These are phyloP conservation scores for Blechomonas ayalai DNA, from an alignment of 208 protist genomes.

Conservation along the genomic window DNA sequence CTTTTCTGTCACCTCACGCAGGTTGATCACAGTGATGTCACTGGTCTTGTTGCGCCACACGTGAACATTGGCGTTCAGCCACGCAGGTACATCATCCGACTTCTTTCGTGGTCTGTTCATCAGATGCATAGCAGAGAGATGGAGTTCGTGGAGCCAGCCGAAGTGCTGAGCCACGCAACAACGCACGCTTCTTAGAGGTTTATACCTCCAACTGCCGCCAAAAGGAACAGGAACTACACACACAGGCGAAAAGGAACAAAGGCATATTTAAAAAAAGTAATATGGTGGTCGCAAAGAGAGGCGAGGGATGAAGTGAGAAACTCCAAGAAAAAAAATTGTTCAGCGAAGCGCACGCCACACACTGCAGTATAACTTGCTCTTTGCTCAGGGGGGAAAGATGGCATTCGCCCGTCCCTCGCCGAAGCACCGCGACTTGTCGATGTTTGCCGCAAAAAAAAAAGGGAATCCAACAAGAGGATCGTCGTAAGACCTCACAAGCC, in stretches of 20 bases:
- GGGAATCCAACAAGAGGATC: too few species aligned
- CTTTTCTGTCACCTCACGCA: constrained; percentile 40
- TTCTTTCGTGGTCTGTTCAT: constrained; percentile 5
- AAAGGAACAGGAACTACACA: not conserved
- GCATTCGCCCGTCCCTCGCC: too few species aligned
- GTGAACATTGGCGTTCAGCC: constrained; percentile 37
- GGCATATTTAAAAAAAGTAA: too few species aligned
- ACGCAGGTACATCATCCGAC: constrained; percentile 19
- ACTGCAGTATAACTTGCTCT: too few species aligned
- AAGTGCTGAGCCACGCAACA: not conserved
- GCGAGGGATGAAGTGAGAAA: too few species aligned
- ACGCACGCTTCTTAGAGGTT: constrained; percentile 6
- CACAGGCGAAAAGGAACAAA: not conserved
- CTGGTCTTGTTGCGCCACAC: constrained; percentile 57
- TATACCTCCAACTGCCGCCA: not conserved
- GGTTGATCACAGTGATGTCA: constrained; percentile 63
- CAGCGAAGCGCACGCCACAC: too few species aligned
- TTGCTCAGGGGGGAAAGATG: too few species aligned
- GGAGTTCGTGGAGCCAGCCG: constrained; percentile 6
- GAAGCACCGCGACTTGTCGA: too few species aligned
- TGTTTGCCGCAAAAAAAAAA: too few species aligned
- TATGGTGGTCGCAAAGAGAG: too few species aligned
- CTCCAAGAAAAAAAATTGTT: not conserved
- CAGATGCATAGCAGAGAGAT: too few species aligned
- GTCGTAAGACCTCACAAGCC: too few species aligned